Conservation (phyloP, 2,329 filamentous ascomycete species). For the Scedosporium apiospermum region DNA sequence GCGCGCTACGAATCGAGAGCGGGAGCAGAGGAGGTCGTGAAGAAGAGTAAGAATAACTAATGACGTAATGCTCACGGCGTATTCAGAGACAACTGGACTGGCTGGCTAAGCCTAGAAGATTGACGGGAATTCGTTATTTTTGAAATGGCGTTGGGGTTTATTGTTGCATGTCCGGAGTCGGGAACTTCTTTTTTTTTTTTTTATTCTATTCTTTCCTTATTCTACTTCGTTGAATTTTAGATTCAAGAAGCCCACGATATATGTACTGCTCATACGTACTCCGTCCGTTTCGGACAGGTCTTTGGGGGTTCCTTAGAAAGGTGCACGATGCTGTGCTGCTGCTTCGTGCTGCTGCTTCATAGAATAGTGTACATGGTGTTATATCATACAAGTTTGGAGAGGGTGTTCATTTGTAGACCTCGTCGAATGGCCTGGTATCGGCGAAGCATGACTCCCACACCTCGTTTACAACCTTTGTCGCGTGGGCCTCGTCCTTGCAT, state of each 20-base stretch:
- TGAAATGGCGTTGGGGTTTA: not conserved
- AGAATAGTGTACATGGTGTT: not conserved
- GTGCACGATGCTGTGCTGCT: not conserved
- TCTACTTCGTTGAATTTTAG: not conserved
- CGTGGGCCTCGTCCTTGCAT: slow-evolving; percentile 80
- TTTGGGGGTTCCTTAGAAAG: not conserved
- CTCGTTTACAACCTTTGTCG: slow-evolving; percentile 80
- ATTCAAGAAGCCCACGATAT: not conserved
- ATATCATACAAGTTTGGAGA: not conserved
- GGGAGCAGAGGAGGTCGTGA: slow-evolving; percentile 15
- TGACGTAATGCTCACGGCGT: not conserved
- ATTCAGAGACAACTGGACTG: slow-evolving; percentile 7
- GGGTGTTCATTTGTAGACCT: slow-evolving; percentile 66
- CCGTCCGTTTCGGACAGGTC: not conserved
- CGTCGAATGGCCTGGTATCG: slow-evolving; percentile 92
- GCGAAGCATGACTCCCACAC: slow-evolving; percentile 98
- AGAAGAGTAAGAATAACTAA: not conserved
- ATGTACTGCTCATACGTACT: not conserved
- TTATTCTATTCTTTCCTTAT: not conserved
- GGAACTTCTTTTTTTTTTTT: not conserved
- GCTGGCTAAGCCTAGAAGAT: not conserved
- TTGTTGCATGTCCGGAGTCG: slow-evolving; percentile 1
- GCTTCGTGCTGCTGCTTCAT: not conserved
- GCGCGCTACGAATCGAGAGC: slow-evolving; percentile 41
- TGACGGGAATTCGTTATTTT: not conserved